Conservation (phyloP, 306 rosid genomes). For the Hippophae rhamnoides region DNA sequence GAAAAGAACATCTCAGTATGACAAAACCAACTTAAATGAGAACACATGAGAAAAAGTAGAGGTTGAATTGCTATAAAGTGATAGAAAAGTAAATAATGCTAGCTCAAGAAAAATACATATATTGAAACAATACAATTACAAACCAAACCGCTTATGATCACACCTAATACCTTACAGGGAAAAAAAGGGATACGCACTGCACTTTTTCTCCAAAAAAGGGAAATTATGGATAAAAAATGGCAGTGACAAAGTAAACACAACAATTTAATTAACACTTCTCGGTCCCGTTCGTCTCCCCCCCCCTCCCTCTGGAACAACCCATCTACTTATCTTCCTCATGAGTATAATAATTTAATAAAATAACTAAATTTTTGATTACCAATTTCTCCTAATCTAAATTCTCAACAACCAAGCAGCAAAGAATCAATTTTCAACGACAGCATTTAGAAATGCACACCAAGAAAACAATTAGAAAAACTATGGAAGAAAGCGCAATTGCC, state of each 20-base stretch:
- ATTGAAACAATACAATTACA: conserved; percentile 1
- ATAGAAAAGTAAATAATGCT: conserved; percentile 19
- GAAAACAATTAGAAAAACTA: conserved; percentile 71
- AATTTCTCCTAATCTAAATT: conserved; percentile 29
- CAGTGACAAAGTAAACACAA: conserved; percentile 22
- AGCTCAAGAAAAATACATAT: conserved; percentile 25
- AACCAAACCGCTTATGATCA: conserved; percentile 16
- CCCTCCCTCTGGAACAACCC: neutral
- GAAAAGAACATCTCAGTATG: no score
- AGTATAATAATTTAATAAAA: conserved; percentile 32
- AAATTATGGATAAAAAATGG: conserved; percentile 13
- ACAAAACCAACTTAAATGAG: neutral
- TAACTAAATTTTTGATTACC: conserved; percentile 14
- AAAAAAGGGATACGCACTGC: conserved; percentile 19
- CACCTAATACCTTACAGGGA: conserved; percentile 2
- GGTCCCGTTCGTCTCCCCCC: neutral
- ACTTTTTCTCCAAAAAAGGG: conserved; percentile 18
- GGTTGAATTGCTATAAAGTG: conserved; percentile 1
- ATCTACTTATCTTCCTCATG: conserved; percentile 21
- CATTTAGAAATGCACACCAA: conserved; percentile 58
- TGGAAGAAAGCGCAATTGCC: conserved; percentile 75
- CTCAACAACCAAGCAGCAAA: neutral
- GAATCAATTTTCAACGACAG: conserved; percentile 38
- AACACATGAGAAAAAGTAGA: neutral
- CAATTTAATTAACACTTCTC: conserved; percentile 18